phyloP scores from a whole-genome alignment of 257 asterid genomes.

The Solanum bulbocastanum region DNA sequence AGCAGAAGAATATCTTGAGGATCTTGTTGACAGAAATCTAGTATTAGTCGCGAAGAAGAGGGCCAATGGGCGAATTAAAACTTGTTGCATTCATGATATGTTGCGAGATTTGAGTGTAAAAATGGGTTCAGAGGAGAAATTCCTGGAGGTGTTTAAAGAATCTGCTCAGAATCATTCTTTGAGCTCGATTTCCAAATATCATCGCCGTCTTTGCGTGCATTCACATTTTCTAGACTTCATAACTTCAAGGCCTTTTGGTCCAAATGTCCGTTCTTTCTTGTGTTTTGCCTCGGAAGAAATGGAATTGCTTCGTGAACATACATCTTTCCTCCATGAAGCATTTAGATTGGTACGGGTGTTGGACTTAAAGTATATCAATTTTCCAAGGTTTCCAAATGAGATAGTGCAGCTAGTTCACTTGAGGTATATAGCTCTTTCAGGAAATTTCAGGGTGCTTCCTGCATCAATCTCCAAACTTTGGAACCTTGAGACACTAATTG shows the following conservation, averaged over 20 bases:
- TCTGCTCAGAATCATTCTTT: not conserved
- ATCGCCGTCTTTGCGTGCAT: constrained; percentile 30
- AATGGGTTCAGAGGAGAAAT: constrained; percentile 20
- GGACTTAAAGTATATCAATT: constrained; percentile 18
- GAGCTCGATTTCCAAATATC: not conserved
- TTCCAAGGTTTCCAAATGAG: constrained; percentile 27
- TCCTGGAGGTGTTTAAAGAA: constrained; percentile 18
- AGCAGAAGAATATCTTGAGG: constrained; percentile 24
- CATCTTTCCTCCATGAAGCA: constrained; percentile 21
- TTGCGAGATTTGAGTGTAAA: constrained; percentile 19
- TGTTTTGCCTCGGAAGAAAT: constrained; percentile 18
- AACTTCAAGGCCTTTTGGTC: constrained; percentile 19
- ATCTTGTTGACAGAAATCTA: constrained; percentile 20
- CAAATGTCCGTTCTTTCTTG: constrained; percentile 29
- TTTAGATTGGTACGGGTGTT: constrained; percentile 26
- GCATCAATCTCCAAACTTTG: constrained; percentile 24
- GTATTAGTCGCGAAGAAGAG: constrained; percentile 8
- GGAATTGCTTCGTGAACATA: constrained; percentile 16
- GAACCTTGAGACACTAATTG: constrained; percentile 32
- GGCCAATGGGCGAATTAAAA: constrained; percentile 11
- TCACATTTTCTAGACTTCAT: constrained; percentile 21
- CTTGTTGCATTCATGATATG: constrained; percentile 21
- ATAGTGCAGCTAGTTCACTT: constrained; percentile 25
- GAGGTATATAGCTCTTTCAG: constrained; percentile 20
- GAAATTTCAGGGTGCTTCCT: constrained; percentile 29